Conservation (phyloP, 2,329 filamentous ascomycete species). For the Verticillium albo-atrum region DNA sequence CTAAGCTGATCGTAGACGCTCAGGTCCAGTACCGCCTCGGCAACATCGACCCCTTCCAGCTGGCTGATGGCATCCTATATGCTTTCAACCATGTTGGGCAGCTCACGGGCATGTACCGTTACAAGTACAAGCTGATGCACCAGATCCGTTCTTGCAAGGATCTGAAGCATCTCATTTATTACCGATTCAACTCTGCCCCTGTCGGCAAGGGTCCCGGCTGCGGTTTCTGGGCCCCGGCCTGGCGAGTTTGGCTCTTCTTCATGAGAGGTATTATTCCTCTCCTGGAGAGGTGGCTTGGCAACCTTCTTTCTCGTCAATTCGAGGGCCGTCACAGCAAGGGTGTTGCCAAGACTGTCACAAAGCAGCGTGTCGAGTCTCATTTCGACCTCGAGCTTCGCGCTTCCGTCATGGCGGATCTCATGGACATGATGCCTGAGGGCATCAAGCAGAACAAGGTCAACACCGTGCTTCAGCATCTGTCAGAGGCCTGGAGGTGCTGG, state of each 20-base stretch:
- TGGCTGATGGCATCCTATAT: slow-evolving; percentile 97
- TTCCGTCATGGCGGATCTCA: slow-evolving; percentile 97
- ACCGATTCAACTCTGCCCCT: slow-evolving; percentile 94
- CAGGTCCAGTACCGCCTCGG: slow-evolving; percentile 97
- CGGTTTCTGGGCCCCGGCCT: slow-evolving; percentile 98
- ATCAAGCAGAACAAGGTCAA: slow-evolving; percentile 99
- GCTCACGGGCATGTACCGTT: slow-evolving; percentile 97
- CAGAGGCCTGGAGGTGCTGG: slow-evolving; percentile 98
- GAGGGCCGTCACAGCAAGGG: slow-evolving; percentile 98
- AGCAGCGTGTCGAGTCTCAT: slow-evolving; percentile 97
- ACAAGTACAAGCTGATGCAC: slow-evolving; percentile 99
- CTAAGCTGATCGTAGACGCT: slow-evolving; percentile 96
- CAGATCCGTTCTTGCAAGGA: slow-evolving; percentile 99
- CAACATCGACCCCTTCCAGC: slow-evolving; percentile 97
- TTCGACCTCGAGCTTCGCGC: slow-evolving; percentile 96
- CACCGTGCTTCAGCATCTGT: slow-evolving; percentile 92
- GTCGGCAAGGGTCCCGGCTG: slow-evolving; percentile 97
- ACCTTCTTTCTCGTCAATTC: slow-evolving; percentile 93
- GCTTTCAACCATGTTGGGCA: slow-evolving; percentile 99
- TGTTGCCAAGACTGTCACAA: slow-evolving; percentile 97
- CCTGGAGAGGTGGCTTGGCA: slow-evolving; percentile 94
- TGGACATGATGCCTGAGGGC: slow-evolving; percentile 99
- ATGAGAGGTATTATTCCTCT: slow-evolving; percentile 97
- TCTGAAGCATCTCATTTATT: slow-evolving; percentile 98
- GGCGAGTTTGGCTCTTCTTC: slow-evolving; percentile 99